Evolutionary conservation across 495 filamentous ascomycete species (phyloP), one percentile per base, ranked within the genome.

Genomic region (Aspergillus coremiiformis): DNA sequence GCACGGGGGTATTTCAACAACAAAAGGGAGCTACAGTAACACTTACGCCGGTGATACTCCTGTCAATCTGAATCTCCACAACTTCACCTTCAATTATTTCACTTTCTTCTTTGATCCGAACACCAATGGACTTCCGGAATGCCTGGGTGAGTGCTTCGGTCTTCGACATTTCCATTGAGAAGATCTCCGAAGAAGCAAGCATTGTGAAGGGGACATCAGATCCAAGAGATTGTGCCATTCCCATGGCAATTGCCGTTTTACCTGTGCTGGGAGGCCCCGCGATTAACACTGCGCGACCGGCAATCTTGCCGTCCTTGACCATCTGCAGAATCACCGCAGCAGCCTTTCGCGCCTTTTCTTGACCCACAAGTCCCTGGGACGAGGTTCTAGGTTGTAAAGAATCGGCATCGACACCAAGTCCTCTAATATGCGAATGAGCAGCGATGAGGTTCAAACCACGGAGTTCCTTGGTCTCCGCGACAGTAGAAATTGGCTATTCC

Each of bases 71-170:
- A 55, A 99, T 97, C 72, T 99, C 93, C 44, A 99, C 94, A 0
- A 97, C 94, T 69, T 99, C 93, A 54, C 93, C 93, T 74, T 96
- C 92, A 69, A 99, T 97, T 60, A 99, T 92, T 68, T 99, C 91
- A 57, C 90, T 95, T 72, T 97, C 92, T 62, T 97, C 92, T 66
- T 94, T 96, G 70, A 97, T 97, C 49, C 90, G 77, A 49, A 96
- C 92, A 47, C 90, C 94, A 54, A 99, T 97, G 26, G 89, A 94
- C 65, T 94, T 95, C 37, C 93, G 81, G 76, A 99, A 99, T 7
- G 94, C 94, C 65, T 99, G 94, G 37, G 90, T 95, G 37, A 99
- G 81, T 24, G 94, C 91, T 68, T 99, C 93, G 8, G 93, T 97
- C 74, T 97, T 99, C 49, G 88, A 94, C 90, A 99, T 97, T 65